Evolutionary conservation across 768 basidiomycete species (phyloP).

Genomic region (Termitomyces bulborhizus): DNA sequence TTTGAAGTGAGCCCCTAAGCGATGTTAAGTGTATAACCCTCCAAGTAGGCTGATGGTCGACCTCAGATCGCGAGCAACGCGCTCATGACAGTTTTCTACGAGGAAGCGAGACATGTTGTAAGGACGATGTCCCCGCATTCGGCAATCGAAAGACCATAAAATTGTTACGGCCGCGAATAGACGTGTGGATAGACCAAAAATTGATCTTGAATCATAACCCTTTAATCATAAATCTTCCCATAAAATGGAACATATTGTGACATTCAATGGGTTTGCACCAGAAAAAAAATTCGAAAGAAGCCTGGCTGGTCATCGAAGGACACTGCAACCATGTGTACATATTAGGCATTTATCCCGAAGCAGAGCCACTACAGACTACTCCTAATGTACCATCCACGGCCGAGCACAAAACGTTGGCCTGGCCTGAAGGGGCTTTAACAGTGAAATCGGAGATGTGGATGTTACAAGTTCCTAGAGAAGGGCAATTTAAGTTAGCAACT

Average conservation of each 20-base stretch:
- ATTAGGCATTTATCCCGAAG: constrained; percentile 14
- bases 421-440: constrained; percentile 22
- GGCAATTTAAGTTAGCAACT: constrained; percentile 23
- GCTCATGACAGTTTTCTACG: not conserved
- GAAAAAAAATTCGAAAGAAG: not conserved
- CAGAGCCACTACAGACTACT: constrained; percentile 21
- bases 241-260: not conserved
- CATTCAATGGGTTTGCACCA: not conserved
- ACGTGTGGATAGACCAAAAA: not conserved
- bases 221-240: not conserved
- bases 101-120: not conserved
- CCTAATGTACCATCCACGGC: constrained; percentile 20
- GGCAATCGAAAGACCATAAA: too few species aligned
- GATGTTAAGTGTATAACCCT: not conserved
- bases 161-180: too few species aligned
- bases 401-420: constrained; percentile 19
- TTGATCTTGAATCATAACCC: not conserved
- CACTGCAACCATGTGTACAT: not conserved
- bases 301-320: not conserved
- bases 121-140: too few species aligned
- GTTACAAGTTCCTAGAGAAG: constrained; percentile 19
- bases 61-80: not conserved
- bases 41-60: not conserved
- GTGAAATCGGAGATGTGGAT: constrained; percentile 17
- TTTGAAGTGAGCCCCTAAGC: not conserved